Evolutionary conservation across 306 rosid genomes (phyloP).

Genomic region (Fagus sylvatica): DNA sequence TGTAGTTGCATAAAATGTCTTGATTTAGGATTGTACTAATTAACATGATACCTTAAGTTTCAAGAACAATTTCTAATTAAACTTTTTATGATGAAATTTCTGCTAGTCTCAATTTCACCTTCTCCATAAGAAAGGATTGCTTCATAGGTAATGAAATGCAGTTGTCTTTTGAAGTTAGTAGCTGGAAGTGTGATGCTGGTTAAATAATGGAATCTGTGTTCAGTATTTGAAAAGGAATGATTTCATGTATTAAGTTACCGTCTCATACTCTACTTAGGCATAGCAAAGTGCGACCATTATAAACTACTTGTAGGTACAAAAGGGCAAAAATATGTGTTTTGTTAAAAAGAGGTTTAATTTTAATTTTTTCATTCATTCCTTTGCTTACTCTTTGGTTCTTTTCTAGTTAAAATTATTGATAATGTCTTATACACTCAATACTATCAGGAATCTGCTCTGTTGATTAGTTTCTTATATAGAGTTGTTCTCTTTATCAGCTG

Average conservation of each 20-base stretch:
- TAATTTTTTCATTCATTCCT: background rate
- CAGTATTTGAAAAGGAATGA: background rate
- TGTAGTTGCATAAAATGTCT: background rate
- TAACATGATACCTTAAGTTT: background rate
- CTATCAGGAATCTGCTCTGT: background rate
- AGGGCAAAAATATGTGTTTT: background rate
- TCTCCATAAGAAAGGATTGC: background rate
- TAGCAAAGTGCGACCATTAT: background rate
- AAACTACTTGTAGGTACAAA: background rate
- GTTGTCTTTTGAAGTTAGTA: background rate
- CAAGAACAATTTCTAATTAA: slow-evolving; percentile 3
- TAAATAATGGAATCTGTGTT: background rate
- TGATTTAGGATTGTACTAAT: background rate
- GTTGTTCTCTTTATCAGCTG: slow-evolving; percentile 20
- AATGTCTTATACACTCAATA: background rate
- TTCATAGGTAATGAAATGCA: background rate
- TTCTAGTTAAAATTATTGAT: background rate
- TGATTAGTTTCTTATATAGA: slow-evolving; percentile 21
- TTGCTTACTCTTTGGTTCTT: background rate
- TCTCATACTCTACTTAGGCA: background rate
- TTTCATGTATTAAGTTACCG: background rate
- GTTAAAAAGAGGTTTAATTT: background rate
- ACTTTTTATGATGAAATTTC: background rate
- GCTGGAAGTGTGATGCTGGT: background rate
- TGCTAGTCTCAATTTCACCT: background rate